Percentiles rank a stretch among this genome's conserved stretches.
phyloP scores from a whole-genome alignment of 2,329 filamentous ascomycete species.

The Penicillium sp. region DNA sequence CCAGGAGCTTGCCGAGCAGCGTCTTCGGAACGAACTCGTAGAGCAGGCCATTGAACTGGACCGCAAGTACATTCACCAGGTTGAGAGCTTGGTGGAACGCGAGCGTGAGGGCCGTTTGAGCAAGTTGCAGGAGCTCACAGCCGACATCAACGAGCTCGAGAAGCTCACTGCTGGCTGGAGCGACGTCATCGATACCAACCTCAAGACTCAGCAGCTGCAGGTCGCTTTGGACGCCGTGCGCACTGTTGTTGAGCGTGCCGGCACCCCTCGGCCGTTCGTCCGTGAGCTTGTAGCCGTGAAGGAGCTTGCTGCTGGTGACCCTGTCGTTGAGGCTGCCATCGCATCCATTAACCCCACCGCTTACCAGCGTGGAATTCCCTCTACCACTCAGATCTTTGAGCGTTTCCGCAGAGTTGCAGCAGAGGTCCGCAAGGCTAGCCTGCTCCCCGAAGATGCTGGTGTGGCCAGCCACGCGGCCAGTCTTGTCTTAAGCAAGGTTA shows the following conservation, averaged over 20 bases:
- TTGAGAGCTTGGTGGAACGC: slow-evolving; percentile 76
- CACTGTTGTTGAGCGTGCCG: slow-evolving; percentile 70
- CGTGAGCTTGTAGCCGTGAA: slow-evolving; percentile 91
- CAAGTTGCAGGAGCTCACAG: slow-evolving; percentile 75
- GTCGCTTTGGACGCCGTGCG: slow-evolving; percentile 92
- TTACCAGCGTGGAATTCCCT: slow-evolving; percentile 88
- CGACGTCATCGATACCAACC: slow-evolving; percentile 80
- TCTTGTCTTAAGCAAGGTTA: slow-evolving; percentile 82
- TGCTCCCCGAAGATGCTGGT: slow-evolving; percentile 89
- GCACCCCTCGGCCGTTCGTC: slow-evolving; percentile 78
- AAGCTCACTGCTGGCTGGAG: slow-evolving; percentile 86
- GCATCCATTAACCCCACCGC: slow-evolving; percentile 91
- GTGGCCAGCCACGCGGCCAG: slow-evolving; percentile 91
- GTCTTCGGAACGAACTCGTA: slow-evolving; percentile 75
- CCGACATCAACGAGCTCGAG: slow-evolving; percentile 77
- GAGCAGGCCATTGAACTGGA: slow-evolving; percentile 89
- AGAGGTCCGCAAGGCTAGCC: slow-evolving; percentile 89
- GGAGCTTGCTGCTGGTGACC: slow-evolving; percentile 78
- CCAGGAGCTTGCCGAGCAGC: slow-evolving; percentile 75
- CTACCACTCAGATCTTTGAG: slow-evolving; percentile 81
- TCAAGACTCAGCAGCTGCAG: slow-evolving; percentile 92
- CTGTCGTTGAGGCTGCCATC: slow-evolving; percentile 87
- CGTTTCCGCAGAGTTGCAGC: slow-evolving; percentile 88
- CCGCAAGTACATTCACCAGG: slow-evolving; percentile 73
- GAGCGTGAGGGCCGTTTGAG: slow-evolving; percentile 84